Evolutionary conservation across 768 basidiomycete species (phyloP).

Genomic region (Chiua virens): DNA sequence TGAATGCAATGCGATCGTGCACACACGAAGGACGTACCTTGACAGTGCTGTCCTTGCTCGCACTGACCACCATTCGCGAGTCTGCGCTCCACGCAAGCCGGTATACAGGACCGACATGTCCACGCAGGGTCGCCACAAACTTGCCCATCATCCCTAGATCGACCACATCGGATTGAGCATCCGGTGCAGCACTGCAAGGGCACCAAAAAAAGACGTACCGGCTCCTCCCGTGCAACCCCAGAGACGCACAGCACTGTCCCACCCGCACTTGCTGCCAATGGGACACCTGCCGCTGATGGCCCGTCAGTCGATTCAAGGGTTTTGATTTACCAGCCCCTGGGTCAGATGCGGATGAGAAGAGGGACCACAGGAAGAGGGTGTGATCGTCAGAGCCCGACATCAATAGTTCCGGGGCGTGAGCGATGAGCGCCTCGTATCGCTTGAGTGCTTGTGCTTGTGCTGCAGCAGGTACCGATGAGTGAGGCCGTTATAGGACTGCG

Average conservation of each 20-base stretch:
- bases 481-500: background rate
- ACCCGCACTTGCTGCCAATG: constrained; percentile 93
- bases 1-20: background rate
- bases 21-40: constrained; percentile 57
- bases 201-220: constrained; percentile 54
- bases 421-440: constrained; percentile 73
- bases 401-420: constrained; percentile 69
- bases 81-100: constrained; percentile 95
- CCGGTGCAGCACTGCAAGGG: too few relatives aligned
- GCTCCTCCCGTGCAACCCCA: too few relatives aligned
- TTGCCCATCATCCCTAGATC: too few relatives aligned
- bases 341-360: constrained; percentile 51
- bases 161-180: constrained; percentile 5
- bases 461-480: constrained; percentile 26
- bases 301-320: constrained; percentile 78
- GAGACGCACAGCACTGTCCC: constrained; percentile 80
- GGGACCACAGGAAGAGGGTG: constrained; percentile 94
- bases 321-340: constrained; percentile 53
- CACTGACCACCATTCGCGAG: constrained; percentile 86
- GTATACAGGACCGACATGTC: constrained; percentile 94
- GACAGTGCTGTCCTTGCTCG: constrained; percentile 93
- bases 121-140: constrained; percentile 46
- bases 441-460: constrained; percentile 74
- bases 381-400: constrained; percentile 84
- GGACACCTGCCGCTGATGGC: constrained; percentile 92